Base-by-base conservation (phyloP, 2,329 filamentous ascomycete genomes). In the Arachnomyces sp. region DNA sequence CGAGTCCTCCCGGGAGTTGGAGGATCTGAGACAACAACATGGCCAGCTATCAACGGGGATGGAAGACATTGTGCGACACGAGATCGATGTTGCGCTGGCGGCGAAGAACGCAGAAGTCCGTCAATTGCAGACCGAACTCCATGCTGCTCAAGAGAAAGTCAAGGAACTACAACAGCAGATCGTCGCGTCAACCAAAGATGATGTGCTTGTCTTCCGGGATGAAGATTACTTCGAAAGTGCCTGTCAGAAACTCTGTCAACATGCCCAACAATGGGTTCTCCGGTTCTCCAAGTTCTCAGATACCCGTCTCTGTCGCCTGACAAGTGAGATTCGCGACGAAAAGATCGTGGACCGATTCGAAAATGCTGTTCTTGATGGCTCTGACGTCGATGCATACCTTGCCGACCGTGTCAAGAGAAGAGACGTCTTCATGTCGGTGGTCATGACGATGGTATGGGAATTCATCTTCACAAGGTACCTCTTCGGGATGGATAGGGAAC, bases 381-480 rank as follows among this genome's bases (percentile, higher is more conserved):
- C 87, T 34, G 89, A 96, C 58, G 88, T 95, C 47, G 88, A 96
- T 63, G 71, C 73, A 43, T 92, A 94, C 56, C 80, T 98, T 36
- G 77, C 77, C 50, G 90, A 98, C 61, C 85, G 93, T 30, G 84
- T 95, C 40, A 82, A 78, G 55, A 82, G 92, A 45, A 81, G 90
- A 44, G 90, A 96, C 61, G 82, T 96, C 43, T 95, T 98, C 73
- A 95, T 96, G 87, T 92, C 88, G 29, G 88, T 98, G 63, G 86
- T 90, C 41, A 96, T 96, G 89, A 92, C 85, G 46, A 95, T 98
- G 88, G 82, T 98, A 38, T 98, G 89, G 89, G 92, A 98, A 64
- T 95, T 93, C 57, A 82, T 98, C 59, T 98, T 98, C 60, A 95
- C 90, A 7, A 81, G 92, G 48, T 98, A 98, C 62, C 80, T 98